Evolutionary conservation across 1,284 basidiomycete species (phyloP).

Genomic region (Puccinia sorghi): DNA sequence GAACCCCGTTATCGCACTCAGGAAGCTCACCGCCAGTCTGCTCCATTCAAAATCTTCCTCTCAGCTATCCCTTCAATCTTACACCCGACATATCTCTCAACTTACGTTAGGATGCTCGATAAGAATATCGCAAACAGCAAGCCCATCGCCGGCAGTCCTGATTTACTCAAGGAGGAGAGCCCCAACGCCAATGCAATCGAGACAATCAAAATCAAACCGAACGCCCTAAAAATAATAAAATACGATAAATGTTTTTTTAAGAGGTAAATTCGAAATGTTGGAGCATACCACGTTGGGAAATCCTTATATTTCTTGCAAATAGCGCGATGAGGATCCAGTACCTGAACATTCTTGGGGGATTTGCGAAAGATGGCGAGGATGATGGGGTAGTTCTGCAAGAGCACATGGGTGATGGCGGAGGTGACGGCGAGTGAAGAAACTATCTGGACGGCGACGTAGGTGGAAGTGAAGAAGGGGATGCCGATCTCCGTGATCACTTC

Average conservation of each 20-base stretch:
- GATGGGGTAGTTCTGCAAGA: slow-evolving; percentile 9
- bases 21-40: slow-evolving; percentile 42
- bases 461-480: slow-evolving; percentile 27
- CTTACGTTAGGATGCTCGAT: slow-evolving; percentile 40
- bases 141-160: slow-evolving; percentile 24
- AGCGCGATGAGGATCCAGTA: slow-evolving; percentile 28
- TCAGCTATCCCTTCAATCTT: too few species aligned
- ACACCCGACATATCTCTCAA: neutral
- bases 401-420: slow-evolving; percentile 41
- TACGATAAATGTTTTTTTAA: too few species aligned
- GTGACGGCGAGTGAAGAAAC: slow-evolving; percentile 14
- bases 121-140: slow-evolving; percentile 30
- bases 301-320: slow-evolving; percentile 38
- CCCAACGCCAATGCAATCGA: slow-evolving; percentile 27
- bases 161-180: slow-evolving; percentile 10
- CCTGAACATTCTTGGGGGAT: neutral
- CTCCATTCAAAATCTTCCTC: neutral
- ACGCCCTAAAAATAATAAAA: neutral
- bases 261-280: too few species aligned
- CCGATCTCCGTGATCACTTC: slow-evolving; percentile 27
- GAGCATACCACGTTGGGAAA: slow-evolving; percentile 29
- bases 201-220: slow-evolving; percentile 6
- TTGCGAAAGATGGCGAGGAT: neutral
- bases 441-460: slow-evolving; percentile 31
- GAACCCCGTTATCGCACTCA: slow-evolving; percentile 41